Percentiles rank a stretch among this genome's conserved stretches.
Conservation (phyloP, 192 early-diverging fungal species). For the Entomortierella beljakovae region DNA sequence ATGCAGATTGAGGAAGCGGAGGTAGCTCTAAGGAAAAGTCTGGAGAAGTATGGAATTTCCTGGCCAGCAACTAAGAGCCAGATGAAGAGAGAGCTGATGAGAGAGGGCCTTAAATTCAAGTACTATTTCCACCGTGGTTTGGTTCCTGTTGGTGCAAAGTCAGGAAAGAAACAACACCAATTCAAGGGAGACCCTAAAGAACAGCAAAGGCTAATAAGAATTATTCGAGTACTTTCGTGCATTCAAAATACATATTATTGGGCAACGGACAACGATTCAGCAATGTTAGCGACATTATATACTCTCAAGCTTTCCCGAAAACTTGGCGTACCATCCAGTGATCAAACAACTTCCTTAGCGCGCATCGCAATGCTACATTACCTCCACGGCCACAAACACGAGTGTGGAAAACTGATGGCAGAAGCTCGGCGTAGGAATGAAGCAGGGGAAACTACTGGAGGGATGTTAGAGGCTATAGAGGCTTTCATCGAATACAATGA, state of each 20-base stretch:
- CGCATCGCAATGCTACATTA: constrained; percentile 53
- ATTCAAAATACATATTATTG: constrained; percentile 43
- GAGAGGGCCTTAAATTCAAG: constrained; percentile 19
- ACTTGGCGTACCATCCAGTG: constrained; percentile 20
- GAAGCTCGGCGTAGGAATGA: constrained; percentile 26
- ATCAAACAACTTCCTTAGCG: constrained; percentile 54
- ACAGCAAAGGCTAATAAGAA: constrained; percentile 9
- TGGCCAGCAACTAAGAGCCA: constrained; percentile 35
- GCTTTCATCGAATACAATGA: constrained; percentile 57
- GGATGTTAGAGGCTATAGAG: constrained; percentile 49
- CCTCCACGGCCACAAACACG: constrained; percentile 51
- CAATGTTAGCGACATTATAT: constrained; percentile 26
- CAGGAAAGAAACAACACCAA: constrained; percentile 1
- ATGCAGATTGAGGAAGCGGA: constrained; percentile 56
- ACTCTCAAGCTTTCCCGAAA: constrained; percentile 23
- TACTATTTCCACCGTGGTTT: constrained; percentile 16
- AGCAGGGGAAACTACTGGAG: constrained; percentile 40
- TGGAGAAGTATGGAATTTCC: constrained; percentile 16
- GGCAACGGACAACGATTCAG: constrained; percentile 14
- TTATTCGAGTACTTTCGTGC: constrained; percentile 30
- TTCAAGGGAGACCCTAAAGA: constrained; percentile 20
- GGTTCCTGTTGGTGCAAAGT: neutral
- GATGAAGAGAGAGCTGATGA: constrained; percentile 21
- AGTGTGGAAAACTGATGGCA: constrained; percentile 52
- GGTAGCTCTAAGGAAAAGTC: constrained; percentile 29